phyloP scores from a whole-genome alignment of 73 alveolate genomes.

The Tetrahymena malaccensis region DNA sequence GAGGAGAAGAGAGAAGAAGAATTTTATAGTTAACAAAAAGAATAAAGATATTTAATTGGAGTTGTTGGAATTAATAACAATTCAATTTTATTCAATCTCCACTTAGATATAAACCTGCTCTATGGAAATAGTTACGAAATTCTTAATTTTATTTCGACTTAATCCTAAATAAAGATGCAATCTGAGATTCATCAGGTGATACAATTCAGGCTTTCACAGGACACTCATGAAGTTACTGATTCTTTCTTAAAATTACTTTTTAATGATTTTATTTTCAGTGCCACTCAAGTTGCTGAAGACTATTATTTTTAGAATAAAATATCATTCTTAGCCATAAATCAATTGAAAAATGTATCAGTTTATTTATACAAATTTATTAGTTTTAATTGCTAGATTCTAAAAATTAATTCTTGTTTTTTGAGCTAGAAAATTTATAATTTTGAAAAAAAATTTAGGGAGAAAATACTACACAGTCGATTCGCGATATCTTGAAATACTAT shows the following conservation, averaged over 20 bases:
- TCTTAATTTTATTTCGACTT: background rate
- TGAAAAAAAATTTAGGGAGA: background rate
- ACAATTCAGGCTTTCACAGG: background rate
- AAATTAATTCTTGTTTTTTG: too few species aligned
- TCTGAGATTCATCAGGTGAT: background rate
- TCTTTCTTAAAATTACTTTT: background rate
- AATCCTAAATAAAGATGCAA: background rate
- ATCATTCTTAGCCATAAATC: background rate
- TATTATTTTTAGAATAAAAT: background rate
- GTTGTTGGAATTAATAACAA: background rate
- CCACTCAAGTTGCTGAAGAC: background rate
- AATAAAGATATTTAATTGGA: background rate
- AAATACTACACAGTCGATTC: background rate
- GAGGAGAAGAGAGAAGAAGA: background rate
- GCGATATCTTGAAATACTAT: background rate
- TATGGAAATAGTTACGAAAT: background rate
- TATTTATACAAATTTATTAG: too few species aligned
- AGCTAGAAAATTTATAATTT: too few species aligned
- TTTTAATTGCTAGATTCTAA: too few species aligned
- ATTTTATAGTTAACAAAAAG: background rate
- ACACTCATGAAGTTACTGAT: background rate
- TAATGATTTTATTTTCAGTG: background rate
- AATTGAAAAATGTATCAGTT: background rate
- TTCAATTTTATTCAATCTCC: background rate
- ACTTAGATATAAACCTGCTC: background rate